Base-by-base conservation (phyloP, 2,329 filamentous ascomycete species). In the Rhytidhysteron rufulum region DNA sequence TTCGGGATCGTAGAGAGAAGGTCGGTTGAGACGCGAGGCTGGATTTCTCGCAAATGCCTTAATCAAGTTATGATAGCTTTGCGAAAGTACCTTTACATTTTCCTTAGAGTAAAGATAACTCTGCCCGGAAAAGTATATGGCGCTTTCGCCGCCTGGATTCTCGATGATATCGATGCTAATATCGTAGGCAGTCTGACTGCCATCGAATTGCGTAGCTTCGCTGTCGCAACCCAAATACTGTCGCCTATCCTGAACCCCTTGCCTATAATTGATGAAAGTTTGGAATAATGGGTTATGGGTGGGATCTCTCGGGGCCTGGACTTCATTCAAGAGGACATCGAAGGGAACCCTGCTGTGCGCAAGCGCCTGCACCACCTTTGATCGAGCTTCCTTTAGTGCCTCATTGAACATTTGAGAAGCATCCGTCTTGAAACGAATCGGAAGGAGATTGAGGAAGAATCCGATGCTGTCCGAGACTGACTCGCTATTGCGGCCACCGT, bases 211-310 rank as follows among this genome's bases (percentile, higher is more conserved):
- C 24, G 10, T 10, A 16, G 25, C 16, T 24, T 37, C 33, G 5
- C 5, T 15, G 6, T 34, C n/a, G 31, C 38, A 40, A 7, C 19
- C 22, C 13, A 11, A 15, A 25, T 22, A 31, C 9, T 38, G 35
- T 15, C 21, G 15, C 11, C 15, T 11, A 13, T 44, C 39, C 4
- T 10, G 16, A 1, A 31, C 19, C 10, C 29, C 39, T 25, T 43
- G 39, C 5, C 51, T n/a, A 48, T 77, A 77, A 51, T 78, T 66
- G 29, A 77, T 47, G 16, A 70, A 66, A 1, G 57, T 64, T 48
- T 80, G 77, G 58, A 78, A 78, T 1, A 79, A 25, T 0, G 77
- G 75, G 22, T 46, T 68, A 36, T 69, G 48, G 0, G 57, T 43
- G 0, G 64, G 40, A 0, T 71, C 69, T 2, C 73, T 56, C 0